Evolutionary conservation across 2,329 filamentous ascomycete genomes (phyloP).

Genomic region (Calonectria pseudoturangicola): DNA sequence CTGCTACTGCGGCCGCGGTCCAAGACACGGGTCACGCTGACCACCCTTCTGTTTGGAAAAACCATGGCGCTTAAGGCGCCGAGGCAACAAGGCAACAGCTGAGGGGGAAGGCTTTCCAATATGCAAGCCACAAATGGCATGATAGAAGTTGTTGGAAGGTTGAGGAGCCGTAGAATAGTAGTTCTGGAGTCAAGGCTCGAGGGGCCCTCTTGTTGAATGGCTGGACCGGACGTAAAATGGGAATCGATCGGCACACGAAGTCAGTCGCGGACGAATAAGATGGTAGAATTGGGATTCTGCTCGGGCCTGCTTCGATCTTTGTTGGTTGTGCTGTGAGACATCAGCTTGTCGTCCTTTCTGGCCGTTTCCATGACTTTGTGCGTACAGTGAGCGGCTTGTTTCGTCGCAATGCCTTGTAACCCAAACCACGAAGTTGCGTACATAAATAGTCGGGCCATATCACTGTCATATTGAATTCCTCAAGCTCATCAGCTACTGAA

Average conservation of each 20-base stretch:
- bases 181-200: neutral
- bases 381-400: too few species aligned
- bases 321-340: too few species aligned
- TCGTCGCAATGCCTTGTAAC: too few species aligned
- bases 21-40: slow-evolving; percentile 2
- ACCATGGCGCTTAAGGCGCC: neutral
- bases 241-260: neutral
- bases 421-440: too few species aligned
- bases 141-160: neutral
- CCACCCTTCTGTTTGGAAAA: neutral
- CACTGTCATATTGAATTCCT: too few species aligned
- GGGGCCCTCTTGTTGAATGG: neutral
- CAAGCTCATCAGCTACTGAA: too few species aligned
- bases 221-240: neutral
- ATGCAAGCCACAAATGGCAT: neutral
- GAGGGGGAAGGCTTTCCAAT: neutral
- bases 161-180: neutral
- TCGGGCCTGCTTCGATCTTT: too few species aligned
- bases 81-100: neutral
- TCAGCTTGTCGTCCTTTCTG: too few species aligned
- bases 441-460: too few species aligned
- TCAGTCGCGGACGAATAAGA: neutral
- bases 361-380: too few species aligned
- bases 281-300: too few species aligned
- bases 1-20: neutral